Percentiles rank a stretch among this genome's conserved stretches.
Conservation (phyloP, 352 stramenopile genomes). For the Phytopythium vexans region DNA sequence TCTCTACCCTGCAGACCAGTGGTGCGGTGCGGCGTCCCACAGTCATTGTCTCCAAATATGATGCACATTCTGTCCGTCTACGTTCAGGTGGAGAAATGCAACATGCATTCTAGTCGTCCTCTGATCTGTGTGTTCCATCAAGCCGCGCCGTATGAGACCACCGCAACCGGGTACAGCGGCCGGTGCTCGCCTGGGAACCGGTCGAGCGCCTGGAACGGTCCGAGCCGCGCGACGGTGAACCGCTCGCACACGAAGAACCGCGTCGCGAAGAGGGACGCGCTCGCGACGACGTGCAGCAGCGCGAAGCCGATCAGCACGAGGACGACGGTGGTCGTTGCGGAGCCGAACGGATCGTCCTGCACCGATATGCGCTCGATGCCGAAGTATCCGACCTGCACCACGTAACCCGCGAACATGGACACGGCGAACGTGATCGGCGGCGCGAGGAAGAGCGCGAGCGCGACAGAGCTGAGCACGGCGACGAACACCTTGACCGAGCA, state of each 20-base stretch:
- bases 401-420: conserved; percentile 10
- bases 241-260: conserved; percentile 52
- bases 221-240: conserved; percentile 18
- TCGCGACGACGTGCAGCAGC: conserved; percentile 48
- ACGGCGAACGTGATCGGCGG: conserved; percentile 26
- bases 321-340: conserved; percentile 18
- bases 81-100: too few species aligned
- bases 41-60: too few species aligned
- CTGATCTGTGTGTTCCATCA: neutral
- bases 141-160: conserved; percentile 21
- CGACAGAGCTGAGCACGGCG: conserved; percentile 29
- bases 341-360: conserved; percentile 15
- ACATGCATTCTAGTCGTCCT: too few species aligned
- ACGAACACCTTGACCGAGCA: conserved; percentile 53
- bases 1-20: too few species aligned
- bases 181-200: conserved; percentile 2
- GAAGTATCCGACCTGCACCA: conserved; percentile 19
- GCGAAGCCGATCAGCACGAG: conserved; percentile 47
- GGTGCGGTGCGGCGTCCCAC: too few species aligned
- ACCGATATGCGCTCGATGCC: conserved; percentile 15
- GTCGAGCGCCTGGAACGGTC: conserved; percentile 2
- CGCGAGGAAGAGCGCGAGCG: conserved; percentile 26
- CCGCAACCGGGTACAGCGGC: conserved; percentile 3
- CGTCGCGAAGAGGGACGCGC: conserved; percentile 30
- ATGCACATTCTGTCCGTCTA: too few species aligned